Evolutionary conservation across 2,329 filamentous ascomycete species (phyloP), one percentile per base, ranked within the genome.

Genomic region (Aureobasidium namibiae): DNA sequence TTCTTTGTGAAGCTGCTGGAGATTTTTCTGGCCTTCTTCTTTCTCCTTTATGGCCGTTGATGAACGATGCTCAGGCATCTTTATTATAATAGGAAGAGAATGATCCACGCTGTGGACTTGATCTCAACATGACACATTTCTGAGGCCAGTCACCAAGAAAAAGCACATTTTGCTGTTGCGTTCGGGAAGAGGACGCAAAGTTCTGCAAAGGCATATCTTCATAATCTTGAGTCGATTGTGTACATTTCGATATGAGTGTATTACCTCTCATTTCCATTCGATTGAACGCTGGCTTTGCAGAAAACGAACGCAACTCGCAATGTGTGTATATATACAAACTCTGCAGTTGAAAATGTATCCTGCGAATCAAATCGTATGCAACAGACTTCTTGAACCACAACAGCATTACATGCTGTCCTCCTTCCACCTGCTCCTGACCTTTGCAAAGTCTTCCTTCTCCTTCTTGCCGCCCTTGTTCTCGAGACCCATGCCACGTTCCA

Each of bases 401-500:
- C 34, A 31, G n/a, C 24, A 9, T 41, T 68, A 85, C 82, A 85
- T 85, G 63, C 79, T 84, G 66, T 86, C 84, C 68, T 87, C 86
- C 75, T 86, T 81, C 78, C 87, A 87, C 64, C 80, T 76, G 67
- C 83, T 87, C 66, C 85, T 79, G 29, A 82, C 80, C 75, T 82
- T 86, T 61, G 78, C 75, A 83, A 85, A 89, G 63, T 78, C 79
- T 59, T 88, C 85, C 65, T 77, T 80, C 68, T 89, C 85, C 62
- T 78, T 71, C 76, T 84, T 83, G 2, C 86, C 86, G 13, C 86
- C 86, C 62, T 79, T 74, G 62, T 73, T 76, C 73, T 89, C 85
- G 59, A 89, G 69, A 0, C 86, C 77, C 70, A 85, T 63, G 0
- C 84, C 92, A 14, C 91, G 75, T 75, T 97, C 92, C 3, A 97